A percentile compares a stretch with the other conserved stretches of the same genome.
These are phyloP conservation scores for Aureobasidium leucospermi DNA, from an alignment of 2,329 filamentous ascomycete species.

Conservation along the genomic window DNA sequence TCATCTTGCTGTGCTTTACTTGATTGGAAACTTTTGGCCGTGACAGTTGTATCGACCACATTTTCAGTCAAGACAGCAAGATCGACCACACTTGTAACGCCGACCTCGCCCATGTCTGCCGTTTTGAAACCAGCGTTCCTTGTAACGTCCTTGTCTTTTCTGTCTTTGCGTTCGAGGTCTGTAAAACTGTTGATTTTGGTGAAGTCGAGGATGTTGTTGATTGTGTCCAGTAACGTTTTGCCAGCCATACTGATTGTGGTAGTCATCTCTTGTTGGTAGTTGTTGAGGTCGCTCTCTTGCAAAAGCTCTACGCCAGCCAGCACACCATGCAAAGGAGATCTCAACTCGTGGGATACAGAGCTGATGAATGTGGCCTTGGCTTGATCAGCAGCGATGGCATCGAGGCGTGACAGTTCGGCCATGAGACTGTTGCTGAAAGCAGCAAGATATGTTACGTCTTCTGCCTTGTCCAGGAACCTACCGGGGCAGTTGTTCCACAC, in stretches of 20 bases:
- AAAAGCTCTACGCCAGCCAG: constrained; percentile 45
- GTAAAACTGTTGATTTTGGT: constrained; percentile 35
- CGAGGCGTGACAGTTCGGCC: constrained; percentile 31
- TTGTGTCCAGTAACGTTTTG: constrained; percentile 43
- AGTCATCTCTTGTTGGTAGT: constrained; percentile 36
- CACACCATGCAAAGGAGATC: constrained; percentile 42
- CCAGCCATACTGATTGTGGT: constrained; percentile 43
- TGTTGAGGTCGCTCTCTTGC: constrained; percentile 34
- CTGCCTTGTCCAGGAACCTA: constrained; percentile 27
- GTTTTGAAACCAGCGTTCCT: constrained; percentile 10
- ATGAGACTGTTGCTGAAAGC: constrained; percentile 34
- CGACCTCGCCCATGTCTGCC: constrained; percentile 13
- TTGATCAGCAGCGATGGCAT: constrained; percentile 33
- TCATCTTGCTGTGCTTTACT: background rate
- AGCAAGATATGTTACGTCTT: constrained; percentile 31
- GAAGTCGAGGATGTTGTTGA: constrained; percentile 36
- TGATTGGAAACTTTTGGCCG: constrained; percentile 13
- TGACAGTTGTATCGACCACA: constrained; percentile 16
- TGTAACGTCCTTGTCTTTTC: constrained; percentile 5
- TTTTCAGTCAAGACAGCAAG: constrained; percentile 22
- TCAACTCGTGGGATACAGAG: constrained; percentile 45
- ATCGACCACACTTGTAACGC: constrained; percentile 16
- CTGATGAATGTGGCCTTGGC: constrained; percentile 46
- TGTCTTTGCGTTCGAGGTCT: constrained; percentile 7
- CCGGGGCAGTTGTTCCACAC: constrained; percentile 36